Conservation (phyloP, 2,329 filamentous ascomycete genomes). For the Annulohypoxylon truncatum region DNA sequence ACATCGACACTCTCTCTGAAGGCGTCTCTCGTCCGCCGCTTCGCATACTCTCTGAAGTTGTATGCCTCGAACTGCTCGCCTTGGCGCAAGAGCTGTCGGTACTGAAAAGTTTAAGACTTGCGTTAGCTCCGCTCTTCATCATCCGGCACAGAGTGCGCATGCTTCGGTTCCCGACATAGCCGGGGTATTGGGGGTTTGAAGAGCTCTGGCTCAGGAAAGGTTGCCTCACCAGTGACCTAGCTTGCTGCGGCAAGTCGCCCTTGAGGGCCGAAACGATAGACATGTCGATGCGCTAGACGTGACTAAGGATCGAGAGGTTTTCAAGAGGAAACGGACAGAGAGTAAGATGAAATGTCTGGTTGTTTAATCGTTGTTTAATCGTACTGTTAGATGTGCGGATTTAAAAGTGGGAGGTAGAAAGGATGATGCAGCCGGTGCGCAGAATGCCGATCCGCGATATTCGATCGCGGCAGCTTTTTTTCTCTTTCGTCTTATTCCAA, state of each 20-base stretch:
- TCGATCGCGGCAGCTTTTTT: constrained; percentile 23
- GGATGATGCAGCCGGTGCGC: constrained; percentile 41
- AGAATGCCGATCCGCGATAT: constrained; percentile 33
- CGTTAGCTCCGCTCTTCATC: constrained; percentile 17
- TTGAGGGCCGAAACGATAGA: constrained; percentile 55
- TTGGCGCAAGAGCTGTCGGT: constrained; percentile 90
- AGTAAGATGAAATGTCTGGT: neutral
- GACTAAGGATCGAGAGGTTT: neutral
- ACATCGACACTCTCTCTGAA: constrained; percentile 84
- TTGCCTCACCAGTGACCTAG: constrained; percentile 64
- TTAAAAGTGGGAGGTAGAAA: neutral
- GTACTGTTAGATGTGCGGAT: neutral
- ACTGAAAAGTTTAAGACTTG: constrained; percentile 63
- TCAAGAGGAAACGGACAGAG: neutral
- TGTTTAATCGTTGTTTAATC: neutral
- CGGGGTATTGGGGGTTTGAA: constrained; percentile 26
- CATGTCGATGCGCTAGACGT: constrained; percentile 40
- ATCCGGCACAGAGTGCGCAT: neutral
- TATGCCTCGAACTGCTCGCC: constrained; percentile 89
- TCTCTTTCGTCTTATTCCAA: constrained; percentile 21
- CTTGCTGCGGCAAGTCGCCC: constrained; percentile 68
- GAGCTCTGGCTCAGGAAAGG: constrained; percentile 3
- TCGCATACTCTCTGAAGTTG: constrained; percentile 98
- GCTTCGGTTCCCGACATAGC: neutral
- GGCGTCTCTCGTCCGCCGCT: constrained; percentile 87